phyloP scores from a whole-genome alignment of 2,329 filamentous ascomycete species.

The Aquanectria penicillioides region DNA sequence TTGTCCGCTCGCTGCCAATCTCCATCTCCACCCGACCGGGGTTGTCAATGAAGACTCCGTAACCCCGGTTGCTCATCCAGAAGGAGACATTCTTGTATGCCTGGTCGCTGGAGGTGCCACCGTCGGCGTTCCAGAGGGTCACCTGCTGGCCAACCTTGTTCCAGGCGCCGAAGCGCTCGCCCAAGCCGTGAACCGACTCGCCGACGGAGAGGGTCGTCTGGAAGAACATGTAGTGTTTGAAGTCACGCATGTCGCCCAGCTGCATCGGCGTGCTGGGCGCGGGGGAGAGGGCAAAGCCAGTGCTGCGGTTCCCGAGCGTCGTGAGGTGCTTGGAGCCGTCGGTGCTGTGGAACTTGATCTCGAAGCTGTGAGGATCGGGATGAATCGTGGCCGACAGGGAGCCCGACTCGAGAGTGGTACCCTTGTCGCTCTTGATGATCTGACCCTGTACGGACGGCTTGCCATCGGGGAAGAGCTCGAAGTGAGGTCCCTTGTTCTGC shows the following conservation, averaged over 20 bases:
- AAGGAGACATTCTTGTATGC: conserved; percentile 79
- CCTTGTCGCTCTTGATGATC: conserved; percentile 45
- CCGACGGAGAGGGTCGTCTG: conserved; percentile 65
- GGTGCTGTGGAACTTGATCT: conserved; percentile 51
- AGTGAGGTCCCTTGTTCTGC: conserved; percentile 49
- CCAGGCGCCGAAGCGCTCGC: conserved; percentile 80
- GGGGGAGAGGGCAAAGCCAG: conserved; percentile 51
- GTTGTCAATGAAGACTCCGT: conserved; percentile 80
- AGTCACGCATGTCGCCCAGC: conserved; percentile 50
- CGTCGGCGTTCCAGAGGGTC: conserved; percentile 71
- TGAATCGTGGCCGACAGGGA: conserved; percentile 49
- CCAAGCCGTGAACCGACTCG: conserved; percentile 78
- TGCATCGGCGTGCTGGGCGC: conserved; percentile 47
- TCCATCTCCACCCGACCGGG: conserved; percentile 77
- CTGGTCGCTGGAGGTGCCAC: conserved; percentile 74
- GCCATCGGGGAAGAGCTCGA: conserved; percentile 51
- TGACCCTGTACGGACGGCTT: conserved; percentile 42
- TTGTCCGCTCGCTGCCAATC: conserved; percentile 78
- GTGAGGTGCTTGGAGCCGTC: conserved; percentile 50
- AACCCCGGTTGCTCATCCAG: conserved; percentile 77
- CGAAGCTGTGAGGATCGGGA: conserved; percentile 49
- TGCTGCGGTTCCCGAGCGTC: conserved; percentile 50
- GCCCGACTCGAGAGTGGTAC: conserved; percentile 49
- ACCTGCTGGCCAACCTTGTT: conserved; percentile 80
- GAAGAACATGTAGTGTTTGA: conserved; percentile 66